Percentiles rank a stretch among this genome's conserved stretches.
phyloP scores from a whole-genome alignment of 2,329 filamentous ascomycete species.

The Colletotrichum cuscutae region DNA sequence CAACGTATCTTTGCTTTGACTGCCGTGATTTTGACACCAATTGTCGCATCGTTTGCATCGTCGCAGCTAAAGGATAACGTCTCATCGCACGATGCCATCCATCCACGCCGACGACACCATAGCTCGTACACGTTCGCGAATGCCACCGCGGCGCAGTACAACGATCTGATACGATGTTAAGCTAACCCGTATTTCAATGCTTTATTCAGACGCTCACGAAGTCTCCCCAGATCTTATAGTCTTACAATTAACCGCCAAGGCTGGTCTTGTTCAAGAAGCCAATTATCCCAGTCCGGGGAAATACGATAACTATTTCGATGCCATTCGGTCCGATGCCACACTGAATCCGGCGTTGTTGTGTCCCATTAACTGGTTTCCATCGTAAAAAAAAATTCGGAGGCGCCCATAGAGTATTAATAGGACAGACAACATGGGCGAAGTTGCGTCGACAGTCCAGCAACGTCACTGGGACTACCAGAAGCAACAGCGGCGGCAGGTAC shows the following conservation, averaged over 20 bases:
- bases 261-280: neutral
- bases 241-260: neutral
- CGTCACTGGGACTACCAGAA: neutral
- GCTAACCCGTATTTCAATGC: neutral
- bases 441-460: too few relatives aligned
- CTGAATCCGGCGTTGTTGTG: neutral
- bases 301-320: too few relatives aligned
- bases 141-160: neutral
- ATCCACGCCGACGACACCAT: neutral
- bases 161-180: neutral
- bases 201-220: neutral
- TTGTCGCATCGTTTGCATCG: too few relatives aligned
- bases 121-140: neutral
- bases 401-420: neutral
- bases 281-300: neutral
- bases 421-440: neutral
- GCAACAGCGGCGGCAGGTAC: neutral
- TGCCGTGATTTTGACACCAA: too few relatives aligned
- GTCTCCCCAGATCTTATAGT: neutral
- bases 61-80: neutral
- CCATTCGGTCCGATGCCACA: neutral
- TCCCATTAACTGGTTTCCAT: neutral
- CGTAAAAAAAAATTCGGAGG: rapidly evolving
- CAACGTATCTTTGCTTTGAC: neutral
- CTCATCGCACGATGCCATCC: neutral